Percentiles rank a stretch among this genome's conserved stretches.
Evolutionary conservation across 1,139 yeast species (phyloP).

Genomic region (Hansenula lynferdii): DNA sequence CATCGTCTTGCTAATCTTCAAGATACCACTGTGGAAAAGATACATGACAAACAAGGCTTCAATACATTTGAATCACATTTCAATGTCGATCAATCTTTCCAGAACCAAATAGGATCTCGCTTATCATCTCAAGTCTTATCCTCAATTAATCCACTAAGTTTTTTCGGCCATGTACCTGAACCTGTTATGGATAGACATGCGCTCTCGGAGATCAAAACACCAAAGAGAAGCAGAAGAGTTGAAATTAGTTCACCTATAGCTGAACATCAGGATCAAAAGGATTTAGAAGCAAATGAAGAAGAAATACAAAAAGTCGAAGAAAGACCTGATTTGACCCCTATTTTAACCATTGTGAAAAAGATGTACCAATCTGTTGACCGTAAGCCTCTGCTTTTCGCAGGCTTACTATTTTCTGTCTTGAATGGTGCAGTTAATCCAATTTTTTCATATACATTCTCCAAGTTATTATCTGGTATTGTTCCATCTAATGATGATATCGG

Average conservation of each 20-base stretch:
- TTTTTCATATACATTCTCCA: conserved; percentile 74
- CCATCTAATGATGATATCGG: conserved; percentile 32
- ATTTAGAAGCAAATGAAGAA: conserved; percentile 2
- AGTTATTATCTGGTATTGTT: conserved; percentile 54
- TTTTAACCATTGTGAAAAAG: conserved; percentile 31
- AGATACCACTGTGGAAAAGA: conserved; percentile 6
- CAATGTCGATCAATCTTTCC: conserved; percentile 1
- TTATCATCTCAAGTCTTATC: conserved; percentile 16
- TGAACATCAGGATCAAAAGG: conserved; percentile 4
- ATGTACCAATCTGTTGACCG: conserved; percentile 32
- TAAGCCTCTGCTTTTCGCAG: conserved; percentile 40
- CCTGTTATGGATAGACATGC: neutral
- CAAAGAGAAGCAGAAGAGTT: neutral
- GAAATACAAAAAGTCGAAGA: conserved; percentile 3
- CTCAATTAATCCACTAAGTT: conserved; percentile 14
- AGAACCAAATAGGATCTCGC: conserved; percentile 9
- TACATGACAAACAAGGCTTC: neutral
- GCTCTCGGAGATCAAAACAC: neutral
- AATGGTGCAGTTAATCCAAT: conserved; percentile 70
- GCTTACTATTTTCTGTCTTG: conserved; percentile 45
- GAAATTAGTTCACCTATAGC: too few species aligned
- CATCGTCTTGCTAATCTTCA: conserved; percentile 14
- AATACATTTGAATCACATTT: neutral
- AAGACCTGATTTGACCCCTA: conserved; percentile 24
- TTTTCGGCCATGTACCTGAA: conserved; percentile 8